phyloP scores from a whole-genome alignment of 345 rosid species.

The Psidium guajava region DNA sequence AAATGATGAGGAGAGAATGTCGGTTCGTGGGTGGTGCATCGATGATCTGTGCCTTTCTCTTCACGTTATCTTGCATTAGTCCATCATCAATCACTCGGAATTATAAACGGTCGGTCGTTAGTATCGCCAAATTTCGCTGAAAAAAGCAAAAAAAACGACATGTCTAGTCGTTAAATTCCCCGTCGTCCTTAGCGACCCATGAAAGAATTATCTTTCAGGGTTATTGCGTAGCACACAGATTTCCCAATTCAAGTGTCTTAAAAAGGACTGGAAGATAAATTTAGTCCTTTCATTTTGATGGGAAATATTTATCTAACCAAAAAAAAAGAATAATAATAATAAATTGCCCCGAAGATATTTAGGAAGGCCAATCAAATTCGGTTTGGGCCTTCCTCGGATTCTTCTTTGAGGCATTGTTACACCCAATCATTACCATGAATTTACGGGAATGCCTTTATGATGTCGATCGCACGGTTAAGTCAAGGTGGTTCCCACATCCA shows the following conservation, averaged over 20 bases:
- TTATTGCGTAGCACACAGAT: not conserved
- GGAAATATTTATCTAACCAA: not conserved
- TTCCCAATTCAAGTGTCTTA: not conserved
- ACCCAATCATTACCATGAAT: not conserved
- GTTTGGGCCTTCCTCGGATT: not conserved
- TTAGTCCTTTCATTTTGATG: not conserved
- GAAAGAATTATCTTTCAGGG: not conserved
- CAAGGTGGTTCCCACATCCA: not conserved
- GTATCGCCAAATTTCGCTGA: not conserved
- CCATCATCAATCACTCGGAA: not conserved
- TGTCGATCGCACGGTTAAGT: not conserved
- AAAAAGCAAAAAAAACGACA: no score
- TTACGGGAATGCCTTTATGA: not conserved
- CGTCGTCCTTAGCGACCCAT: rapidly evolving
- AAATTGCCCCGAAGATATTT: not conserved
- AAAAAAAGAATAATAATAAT: not conserved
- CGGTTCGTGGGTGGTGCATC: no score
- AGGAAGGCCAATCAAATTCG: not conserved
- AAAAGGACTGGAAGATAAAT: not conserved
- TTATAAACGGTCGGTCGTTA: not conserved
- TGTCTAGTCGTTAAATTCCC: not conserved
- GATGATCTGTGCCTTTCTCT: not conserved
- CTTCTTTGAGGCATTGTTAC: not conserved
- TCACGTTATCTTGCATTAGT: not conserved
- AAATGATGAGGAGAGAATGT: not conserved